These are phyloP conservation scores for Hyphopichia wangnamkhiaoensis DNA, from an alignment of 1,139 yeast species.

Conservation along the genomic window DNA sequence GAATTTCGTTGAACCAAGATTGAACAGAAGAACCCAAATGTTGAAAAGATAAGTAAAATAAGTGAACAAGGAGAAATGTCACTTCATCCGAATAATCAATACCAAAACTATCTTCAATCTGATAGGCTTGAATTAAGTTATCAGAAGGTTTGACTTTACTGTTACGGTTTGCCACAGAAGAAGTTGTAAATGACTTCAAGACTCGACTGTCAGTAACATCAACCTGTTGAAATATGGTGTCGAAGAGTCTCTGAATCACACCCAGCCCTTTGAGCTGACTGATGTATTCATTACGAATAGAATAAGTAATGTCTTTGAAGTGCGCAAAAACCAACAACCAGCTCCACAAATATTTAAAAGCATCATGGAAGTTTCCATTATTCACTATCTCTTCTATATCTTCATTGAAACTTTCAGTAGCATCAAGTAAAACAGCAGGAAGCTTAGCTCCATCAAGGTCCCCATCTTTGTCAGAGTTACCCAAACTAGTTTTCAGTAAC, in stretches of 20 bases:
- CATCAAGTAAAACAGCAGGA: conserved; percentile 34
- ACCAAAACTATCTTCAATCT: conserved; percentile 18
- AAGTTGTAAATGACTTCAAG: conserved; percentile 24
- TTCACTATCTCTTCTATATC: conserved; percentile 34
- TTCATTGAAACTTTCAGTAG: conserved; percentile 11
- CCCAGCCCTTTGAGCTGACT: conserved; percentile 53
- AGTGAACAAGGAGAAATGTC: conserved; percentile 48
- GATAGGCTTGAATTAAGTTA: conserved; percentile 20
- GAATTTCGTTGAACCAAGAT: conserved; percentile 66
- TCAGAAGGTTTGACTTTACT: conserved; percentile 12
- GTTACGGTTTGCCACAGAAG: conserved; percentile 8
- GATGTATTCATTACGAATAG: conserved; percentile 62
- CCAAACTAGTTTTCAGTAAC: conserved; percentile 35
- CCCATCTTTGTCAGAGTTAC: conserved; percentile 16
- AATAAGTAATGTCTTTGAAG: conserved; percentile 67
- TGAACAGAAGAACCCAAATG: conserved; percentile 69
- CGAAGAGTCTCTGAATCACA: conserved; percentile 48
- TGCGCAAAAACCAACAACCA: conserved; percentile 69
- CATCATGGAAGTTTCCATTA: conserved; percentile 27
- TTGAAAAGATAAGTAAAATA: conserved; percentile 58
- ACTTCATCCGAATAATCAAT: conserved; percentile 22
- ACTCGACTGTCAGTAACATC: conserved; percentile 40
- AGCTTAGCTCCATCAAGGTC: conserved; percentile 26
- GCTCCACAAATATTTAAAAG: conserved; percentile 58
- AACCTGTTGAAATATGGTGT: conserved; percentile 51